Conservation (phyloP, 2,329 filamentous ascomycete genomes). For the Lecanicillium sp. region DNA sequence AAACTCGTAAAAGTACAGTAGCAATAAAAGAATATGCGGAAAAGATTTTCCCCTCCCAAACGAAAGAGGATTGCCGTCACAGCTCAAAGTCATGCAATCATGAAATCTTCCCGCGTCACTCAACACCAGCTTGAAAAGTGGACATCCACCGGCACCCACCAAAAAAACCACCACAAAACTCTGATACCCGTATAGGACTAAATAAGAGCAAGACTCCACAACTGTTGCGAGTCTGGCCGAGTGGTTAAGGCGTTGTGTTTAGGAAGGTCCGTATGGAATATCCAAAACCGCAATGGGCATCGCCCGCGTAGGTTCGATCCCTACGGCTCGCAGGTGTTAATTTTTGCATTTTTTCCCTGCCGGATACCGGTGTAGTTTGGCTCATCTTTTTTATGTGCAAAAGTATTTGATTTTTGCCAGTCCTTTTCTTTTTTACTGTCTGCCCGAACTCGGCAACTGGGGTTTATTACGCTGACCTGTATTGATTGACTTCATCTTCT, state of each 20-base stretch:
- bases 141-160: neutral
- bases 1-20: no score
- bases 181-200: neutral
- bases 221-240: slow-evolving; percentile 40
- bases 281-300: slow-evolving; percentile 35
- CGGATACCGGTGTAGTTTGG: slow-evolving; percentile 13
- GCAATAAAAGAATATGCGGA: no score
- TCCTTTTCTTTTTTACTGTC: no score
- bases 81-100: neutral
- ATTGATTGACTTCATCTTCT: no score
- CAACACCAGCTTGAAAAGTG: slow-evolving; percentile 9
- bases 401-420: no score
- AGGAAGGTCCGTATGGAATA: slow-evolving; percentile 26
- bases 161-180: no score
- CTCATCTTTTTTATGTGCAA: slow-evolving; percentile 17
- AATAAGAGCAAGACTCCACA: neutral
- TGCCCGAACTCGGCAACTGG: no score
- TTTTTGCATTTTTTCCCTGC: slow-evolving; percentile 19
- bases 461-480: no score
- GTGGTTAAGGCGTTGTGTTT: slow-evolving; percentile 54
- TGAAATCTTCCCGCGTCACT: neutral
- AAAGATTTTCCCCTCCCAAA: no score
- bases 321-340: slow-evolving; percentile 35
- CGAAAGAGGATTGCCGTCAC: no score
- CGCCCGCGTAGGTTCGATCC: slow-evolving; percentile 47